These are phyloP conservation scores for Baudoinia panamericana DNA, from an alignment of 495 filamentous ascomycete genomes.

Conservation along the genomic window DNA sequence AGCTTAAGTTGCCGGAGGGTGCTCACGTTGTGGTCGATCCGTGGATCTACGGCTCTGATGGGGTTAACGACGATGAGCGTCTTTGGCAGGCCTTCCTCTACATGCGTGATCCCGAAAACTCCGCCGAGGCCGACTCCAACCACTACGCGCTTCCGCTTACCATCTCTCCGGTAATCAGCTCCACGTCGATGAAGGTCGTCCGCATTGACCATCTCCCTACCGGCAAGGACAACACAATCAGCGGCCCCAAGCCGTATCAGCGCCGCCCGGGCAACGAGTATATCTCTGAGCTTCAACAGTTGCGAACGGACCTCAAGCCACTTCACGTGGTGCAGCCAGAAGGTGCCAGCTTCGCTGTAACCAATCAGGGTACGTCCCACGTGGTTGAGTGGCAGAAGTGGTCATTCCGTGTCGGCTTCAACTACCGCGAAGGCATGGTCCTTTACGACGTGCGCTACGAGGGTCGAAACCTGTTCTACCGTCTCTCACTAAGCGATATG, in stretches of 20 bases:
- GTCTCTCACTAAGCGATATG: constrained; percentile 62
- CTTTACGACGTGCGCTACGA: constrained; percentile 61
- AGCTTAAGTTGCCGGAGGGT: constrained; percentile 51
- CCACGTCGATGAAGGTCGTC: constrained; percentile 48
- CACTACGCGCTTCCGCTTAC: constrained; percentile 69
- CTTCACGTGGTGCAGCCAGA: constrained; percentile 65
- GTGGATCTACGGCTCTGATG: constrained; percentile 61
- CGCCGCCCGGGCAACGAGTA: constrained; percentile 56
- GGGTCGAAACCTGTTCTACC: constrained; percentile 51
- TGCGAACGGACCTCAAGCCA: constrained; percentile 56
- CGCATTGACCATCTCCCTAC: constrained; percentile 47
- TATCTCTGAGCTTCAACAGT: constrained; percentile 51
- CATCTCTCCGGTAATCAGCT: constrained; percentile 65
- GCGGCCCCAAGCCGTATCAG: constrained; percentile 41
- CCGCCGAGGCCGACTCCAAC: constrained; percentile 49
- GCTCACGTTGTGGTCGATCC: constrained; percentile 49
- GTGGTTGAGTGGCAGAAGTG: constrained; percentile 58
- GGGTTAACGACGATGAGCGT: constrained; percentile 45
- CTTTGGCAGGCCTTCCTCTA: constrained; percentile 58
- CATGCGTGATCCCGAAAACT: constrained; percentile 43
- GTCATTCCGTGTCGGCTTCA: constrained; percentile 62
- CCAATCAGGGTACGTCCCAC: constrained; percentile 31
- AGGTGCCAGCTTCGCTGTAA: constrained; percentile 54
- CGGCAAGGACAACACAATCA: constrained; percentile 47
- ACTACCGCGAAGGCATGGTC: constrained; percentile 55